Conservation (phyloP, 306 rosid genomes). For the Arachis stenosperma region DNA sequence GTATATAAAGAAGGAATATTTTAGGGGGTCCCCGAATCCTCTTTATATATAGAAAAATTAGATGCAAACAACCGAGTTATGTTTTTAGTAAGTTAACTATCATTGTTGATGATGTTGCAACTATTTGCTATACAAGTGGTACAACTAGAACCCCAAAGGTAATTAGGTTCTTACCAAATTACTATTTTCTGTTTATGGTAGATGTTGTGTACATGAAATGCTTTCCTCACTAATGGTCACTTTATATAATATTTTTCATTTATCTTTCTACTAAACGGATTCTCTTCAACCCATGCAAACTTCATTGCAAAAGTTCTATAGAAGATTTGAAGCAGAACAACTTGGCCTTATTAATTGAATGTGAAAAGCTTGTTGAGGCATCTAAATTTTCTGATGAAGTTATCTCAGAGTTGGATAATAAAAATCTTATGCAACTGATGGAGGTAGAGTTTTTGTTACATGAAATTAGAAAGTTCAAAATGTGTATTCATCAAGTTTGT, state of each 20-base stretch:
- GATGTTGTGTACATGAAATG: conserved; percentile 19
- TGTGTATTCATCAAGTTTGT: conserved; percentile 62
- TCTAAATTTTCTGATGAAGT: conserved; percentile 69
- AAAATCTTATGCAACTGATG: conserved; percentile 86
- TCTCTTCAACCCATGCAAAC: conserved; percentile 74
- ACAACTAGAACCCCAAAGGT: conserved; percentile 99
- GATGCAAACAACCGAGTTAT: no score
- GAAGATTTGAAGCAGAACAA: conserved; percentile 65
- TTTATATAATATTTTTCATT: conserved; percentile 24
- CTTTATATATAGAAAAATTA: no score
- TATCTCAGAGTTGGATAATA: conserved; percentile 80
- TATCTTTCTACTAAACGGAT: conserved; percentile 38
- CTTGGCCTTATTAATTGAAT: conserved; percentile 64
- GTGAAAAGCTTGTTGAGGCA: conserved; percentile 70
- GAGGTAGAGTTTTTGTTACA: conserved; percentile 78
- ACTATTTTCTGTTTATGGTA: conserved; percentile 38
- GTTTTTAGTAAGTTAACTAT: no score
- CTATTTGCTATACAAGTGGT: conserved; percentile 98
- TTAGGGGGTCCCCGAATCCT: no score
- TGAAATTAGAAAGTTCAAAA: conserved; percentile 71
- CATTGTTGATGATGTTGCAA: conserved; percentile 65
- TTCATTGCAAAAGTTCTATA: conserved; percentile 76
- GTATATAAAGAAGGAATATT: no score
- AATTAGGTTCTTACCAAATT: conserved; percentile 24
- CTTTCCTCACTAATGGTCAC: conserved; percentile 28